Evolutionary conservation across 1,284 basidiomycete species (phyloP).

Genomic region (Apiotrichum montevideense): DNA sequence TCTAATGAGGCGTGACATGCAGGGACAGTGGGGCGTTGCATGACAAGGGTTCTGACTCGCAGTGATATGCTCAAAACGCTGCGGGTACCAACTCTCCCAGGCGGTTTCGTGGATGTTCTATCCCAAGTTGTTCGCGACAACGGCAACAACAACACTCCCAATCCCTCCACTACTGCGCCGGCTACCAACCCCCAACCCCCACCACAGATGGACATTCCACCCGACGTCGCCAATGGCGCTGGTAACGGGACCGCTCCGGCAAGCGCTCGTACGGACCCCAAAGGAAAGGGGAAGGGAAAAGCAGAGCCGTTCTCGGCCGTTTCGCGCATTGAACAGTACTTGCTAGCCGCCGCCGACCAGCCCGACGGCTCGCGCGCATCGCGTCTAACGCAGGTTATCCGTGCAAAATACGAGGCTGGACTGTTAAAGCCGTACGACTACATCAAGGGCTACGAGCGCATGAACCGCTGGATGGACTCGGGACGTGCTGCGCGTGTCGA

Average conservation of each 20-base stretch:
- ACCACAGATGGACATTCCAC: background rate
- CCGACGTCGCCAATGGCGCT: background rate
- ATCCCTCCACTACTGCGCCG: background rate
- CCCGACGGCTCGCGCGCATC: constrained; percentile 85
- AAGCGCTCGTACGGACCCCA: background rate
- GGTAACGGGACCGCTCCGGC: background rate
- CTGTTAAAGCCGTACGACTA: constrained; percentile 94
- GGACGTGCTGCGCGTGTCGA: constrained; percentile 51
- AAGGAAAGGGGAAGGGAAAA: constrained; percentile 13
- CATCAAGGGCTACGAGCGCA: constrained; percentile 82
- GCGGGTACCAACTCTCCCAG: constrained; percentile 40
- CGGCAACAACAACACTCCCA: background rate
- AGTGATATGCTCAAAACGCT: constrained; percentile 45
- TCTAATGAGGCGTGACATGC: too few relatives aligned
- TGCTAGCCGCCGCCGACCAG: constrained; percentile 92
- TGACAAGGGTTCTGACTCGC: background rate
- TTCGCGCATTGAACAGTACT: constrained; percentile 54
- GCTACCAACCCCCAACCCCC: background rate
- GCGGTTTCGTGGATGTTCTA: constrained; percentile 40
- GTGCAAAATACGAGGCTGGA: constrained; percentile 94
- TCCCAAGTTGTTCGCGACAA: constrained; percentile 19
- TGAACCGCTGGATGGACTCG: constrained; percentile 86
- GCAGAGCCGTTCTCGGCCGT: constrained; percentile 18
- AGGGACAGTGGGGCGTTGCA: background rate
- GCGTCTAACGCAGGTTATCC: constrained; percentile 83